Evolutionary conservation across 2,329 filamentous ascomycete genomes (phyloP), one percentile per base, ranked within the genome.

Genomic region (Coniella vitis): DNA sequence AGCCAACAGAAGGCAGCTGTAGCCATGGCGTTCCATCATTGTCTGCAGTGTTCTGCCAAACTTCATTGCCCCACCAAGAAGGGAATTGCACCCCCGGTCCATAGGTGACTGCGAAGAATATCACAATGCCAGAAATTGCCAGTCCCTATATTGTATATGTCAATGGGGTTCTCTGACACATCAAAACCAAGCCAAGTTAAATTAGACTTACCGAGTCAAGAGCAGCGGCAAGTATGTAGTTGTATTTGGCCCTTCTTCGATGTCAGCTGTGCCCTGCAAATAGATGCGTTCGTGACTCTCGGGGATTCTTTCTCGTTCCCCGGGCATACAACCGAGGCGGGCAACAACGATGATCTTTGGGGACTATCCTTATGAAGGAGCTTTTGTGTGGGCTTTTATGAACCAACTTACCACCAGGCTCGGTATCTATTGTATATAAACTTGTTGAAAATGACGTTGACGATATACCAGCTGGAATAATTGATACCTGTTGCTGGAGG

Each of bases 361-460:
- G 12, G 2, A 7, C 10, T 12, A 4, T 38, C 7, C 16, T 31
- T 31, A 1, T 5, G n/a, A 31, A 19, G 22, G 16, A 13, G 8
- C 3, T n/a, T n/a, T n/a, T n/a, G n/a, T n/a, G n/a, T n/a, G n/a
- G n/a, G n/a, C n/a, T n/a, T n/a, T n/a, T n/a, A n/a, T n/a, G n/a
- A n/a, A 17, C n/a, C n/a, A 9, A 44, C 50, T 14, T 40, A 53
- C 69, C 69, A 71, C 71, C 70, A 73, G n/a, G 69, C 69, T 17
- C 69, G 64, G 50, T 64, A 69, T 4, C 62, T 62, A 9, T 60
- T 62, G 48, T 68, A 69, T 39, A 73, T 60, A 13, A 71, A 54
- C 21, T 69, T 68, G 50, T 73, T 73, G 55, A 73, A 73, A 22
- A 72, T 60, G 14, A 69, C 56, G 52, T 72, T 72, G 38, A 73